Conservation (phyloP, 768 basidiomycete genomes). For the Cystofilobasidium ferigula region DNA sequence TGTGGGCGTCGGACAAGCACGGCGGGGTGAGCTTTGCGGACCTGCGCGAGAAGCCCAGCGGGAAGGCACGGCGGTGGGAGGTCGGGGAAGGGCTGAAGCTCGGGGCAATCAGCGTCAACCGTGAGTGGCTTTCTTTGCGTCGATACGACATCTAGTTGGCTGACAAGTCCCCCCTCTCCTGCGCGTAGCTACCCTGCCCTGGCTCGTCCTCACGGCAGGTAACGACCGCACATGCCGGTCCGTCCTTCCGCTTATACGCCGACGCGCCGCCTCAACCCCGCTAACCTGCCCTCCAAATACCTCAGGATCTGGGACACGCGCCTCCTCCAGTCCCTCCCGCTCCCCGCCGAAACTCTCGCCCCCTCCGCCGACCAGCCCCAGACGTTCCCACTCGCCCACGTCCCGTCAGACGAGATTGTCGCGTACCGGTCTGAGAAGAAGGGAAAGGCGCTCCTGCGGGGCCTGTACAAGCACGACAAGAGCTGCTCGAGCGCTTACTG, state of each 20-base stretch:
- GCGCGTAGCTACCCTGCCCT: slow-evolving; percentile 33
- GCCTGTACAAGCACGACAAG: slow-evolving; percentile 33
- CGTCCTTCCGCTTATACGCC: not conserved
- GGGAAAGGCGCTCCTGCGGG: slow-evolving; percentile 7
- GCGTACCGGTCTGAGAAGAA: slow-evolving; percentile 29
- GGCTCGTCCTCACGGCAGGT: slow-evolving; percentile 36
- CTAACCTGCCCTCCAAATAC: not conserved
- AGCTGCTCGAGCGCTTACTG: slow-evolving; percentile 40
- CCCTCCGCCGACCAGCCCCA: not conserved
- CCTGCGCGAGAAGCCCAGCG: slow-evolving; percentile 32
- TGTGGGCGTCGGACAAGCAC: slow-evolving; percentile 35
- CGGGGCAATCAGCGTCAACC: slow-evolving; percentile 39
- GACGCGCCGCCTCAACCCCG: not conserved
- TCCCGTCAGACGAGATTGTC: slow-evolving; percentile 28
- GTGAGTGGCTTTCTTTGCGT: slow-evolving; percentile 27
- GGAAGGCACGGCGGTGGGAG: slow-evolving; percentile 29
- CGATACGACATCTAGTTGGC: not conserved
- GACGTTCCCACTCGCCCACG: slow-evolving; percentile 24
- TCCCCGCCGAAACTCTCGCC: not conserved
- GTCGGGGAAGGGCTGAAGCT: slow-evolving; percentile 35
- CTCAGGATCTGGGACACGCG: slow-evolving; percentile 38
- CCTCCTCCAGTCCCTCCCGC: slow-evolving; percentile 23
- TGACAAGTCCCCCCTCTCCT: not conserved
- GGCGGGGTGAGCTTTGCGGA: slow-evolving; percentile 34
- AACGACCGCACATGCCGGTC: slow-evolving; percentile 32